These are phyloP conservation scores for Basipetospora chlamydospora DNA, from an alignment of 2,329 filamentous ascomycete species.

Conservation along the genomic window DNA sequence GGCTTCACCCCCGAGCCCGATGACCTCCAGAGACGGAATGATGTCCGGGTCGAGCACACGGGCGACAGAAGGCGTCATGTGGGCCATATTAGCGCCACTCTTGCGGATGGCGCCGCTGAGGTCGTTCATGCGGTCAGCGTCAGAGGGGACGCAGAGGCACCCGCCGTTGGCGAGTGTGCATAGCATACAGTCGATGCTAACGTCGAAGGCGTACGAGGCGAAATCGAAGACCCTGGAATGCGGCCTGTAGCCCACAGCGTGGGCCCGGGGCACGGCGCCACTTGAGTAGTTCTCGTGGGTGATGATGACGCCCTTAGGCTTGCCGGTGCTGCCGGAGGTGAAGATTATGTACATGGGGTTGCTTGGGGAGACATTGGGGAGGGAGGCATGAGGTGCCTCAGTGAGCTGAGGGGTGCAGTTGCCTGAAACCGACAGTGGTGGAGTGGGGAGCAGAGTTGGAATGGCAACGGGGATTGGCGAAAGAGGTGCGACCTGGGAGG, in stretches of 20 bases:
- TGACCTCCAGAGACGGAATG: constrained; percentile 29
- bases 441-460: not conserved
- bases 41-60: constrained; percentile 30
- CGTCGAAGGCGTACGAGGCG: constrained; percentile 39
- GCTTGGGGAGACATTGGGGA: constrained; percentile 25
- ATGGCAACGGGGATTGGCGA: too few relatives aligned
- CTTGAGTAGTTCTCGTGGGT: constrained; percentile 32
- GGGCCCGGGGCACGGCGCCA: constrained; percentile 26
- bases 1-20: constrained; percentile 35
- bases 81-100: constrained; percentile 31
- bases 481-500: not conserved
- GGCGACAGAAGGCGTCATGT: constrained; percentile 36
- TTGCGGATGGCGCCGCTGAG: constrained; percentile 28
- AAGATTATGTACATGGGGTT: constrained; percentile 43
- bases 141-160: constrained; percentile 38
- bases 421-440: not conserved
- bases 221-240: constrained; percentile 31
- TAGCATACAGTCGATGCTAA: constrained; percentile 39
- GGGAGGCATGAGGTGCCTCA: not conserved
- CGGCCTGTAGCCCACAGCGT: constrained; percentile 25
- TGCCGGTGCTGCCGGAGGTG: constrained; percentile 50
- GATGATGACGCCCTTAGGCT: constrained; percentile 46
- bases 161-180: constrained; percentile 35
- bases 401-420: not conserved
- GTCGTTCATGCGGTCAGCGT: constrained; percentile 36